These are phyloP conservation scores for Pleurotus cornucopiae DNA, from an alignment of 768 basidiomycete species.

Conservation along the genomic window DNA sequence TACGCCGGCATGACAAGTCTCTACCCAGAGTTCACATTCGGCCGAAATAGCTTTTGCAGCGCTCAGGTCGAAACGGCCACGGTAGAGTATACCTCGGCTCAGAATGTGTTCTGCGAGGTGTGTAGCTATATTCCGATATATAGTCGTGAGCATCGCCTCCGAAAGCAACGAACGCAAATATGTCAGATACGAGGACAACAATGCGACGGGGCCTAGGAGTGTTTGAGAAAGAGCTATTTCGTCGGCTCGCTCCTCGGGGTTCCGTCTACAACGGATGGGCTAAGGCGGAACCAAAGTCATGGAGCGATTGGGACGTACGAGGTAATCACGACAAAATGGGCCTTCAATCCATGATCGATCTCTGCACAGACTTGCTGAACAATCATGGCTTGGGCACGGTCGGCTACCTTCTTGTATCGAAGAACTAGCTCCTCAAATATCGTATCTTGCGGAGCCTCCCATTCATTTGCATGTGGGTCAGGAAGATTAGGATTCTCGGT, in stretches of 20 bases:
- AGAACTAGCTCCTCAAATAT: constrained; percentile 77
- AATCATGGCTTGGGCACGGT: constrained; percentile 84
- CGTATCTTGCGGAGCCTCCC: constrained; percentile 49
- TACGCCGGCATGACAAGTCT: constrained; percentile 58
- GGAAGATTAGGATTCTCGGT: constrained; percentile 49
- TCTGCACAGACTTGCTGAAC: constrained; percentile 80
- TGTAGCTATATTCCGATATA: constrained; percentile 75
- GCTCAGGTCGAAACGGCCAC: constrained; percentile 57
- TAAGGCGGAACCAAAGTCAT: neutral
- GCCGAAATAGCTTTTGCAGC: constrained; percentile 62
- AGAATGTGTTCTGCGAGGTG: constrained; percentile 74
- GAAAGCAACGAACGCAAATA: constrained; percentile 67
- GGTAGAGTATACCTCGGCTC: constrained; percentile 78
- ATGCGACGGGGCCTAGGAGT: constrained; percentile 70
- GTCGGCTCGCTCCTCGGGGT: constrained; percentile 20
- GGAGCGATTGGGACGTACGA: constrained; percentile 27
- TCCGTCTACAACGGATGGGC: constrained; percentile 13
- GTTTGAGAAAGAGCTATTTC: constrained; percentile 60
- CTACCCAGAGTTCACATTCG: constrained; percentile 82
- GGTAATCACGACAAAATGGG: constrained; percentile 58
- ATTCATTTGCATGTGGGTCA: constrained; percentile 26
- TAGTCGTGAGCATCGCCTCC: constrained; percentile 41
- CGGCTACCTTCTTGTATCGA: constrained; percentile 55
- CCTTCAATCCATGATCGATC: constrained; percentile 69
- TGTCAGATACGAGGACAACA: constrained; percentile 75